These are phyloP conservation scores for Globisporangium uncinulatum DNA, from an alignment of 352 stramenopile species.

Conservation along the genomic window DNA sequence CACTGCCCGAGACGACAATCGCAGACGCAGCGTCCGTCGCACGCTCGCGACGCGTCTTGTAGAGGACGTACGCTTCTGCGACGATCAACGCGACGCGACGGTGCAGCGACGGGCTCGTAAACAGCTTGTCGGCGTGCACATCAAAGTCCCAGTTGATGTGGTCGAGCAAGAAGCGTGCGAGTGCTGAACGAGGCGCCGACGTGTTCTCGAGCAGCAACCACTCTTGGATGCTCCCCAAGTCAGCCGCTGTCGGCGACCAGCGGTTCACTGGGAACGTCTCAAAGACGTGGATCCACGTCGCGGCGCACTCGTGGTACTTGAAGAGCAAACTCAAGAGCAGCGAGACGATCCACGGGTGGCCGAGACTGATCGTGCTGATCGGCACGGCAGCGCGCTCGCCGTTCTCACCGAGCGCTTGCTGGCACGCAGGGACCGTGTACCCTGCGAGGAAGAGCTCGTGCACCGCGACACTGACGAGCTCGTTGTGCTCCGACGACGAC, in stretches of 20 bases:
- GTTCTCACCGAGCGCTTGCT: conserved; percentile 38
- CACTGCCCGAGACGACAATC: conserved; percentile 34
- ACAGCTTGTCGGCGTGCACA: conserved; percentile 48
- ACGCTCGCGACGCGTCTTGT: conserved; percentile 44
- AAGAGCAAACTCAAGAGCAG: conserved; percentile 54
- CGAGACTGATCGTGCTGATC: conserved; percentile 58
- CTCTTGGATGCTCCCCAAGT: conserved; percentile 70
- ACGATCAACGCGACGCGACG: conserved; percentile 76
- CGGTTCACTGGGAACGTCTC: conserved; percentile 85
- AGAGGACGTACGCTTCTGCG: conserved; percentile 64
- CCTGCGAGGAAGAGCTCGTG: conserved; percentile 66
- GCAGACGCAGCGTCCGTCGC: conserved; percentile 30
- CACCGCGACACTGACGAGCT: conserved; percentile 48
- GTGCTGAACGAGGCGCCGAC: conserved; percentile 36
- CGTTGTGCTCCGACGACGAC: conserved; percentile 16
- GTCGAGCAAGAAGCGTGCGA: conserved; percentile 76
- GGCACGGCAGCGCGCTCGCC: conserved; percentile 42
- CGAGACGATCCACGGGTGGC: conserved; percentile 56
- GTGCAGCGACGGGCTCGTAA: conserved; percentile 67
- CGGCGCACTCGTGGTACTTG: conserved; percentile 77
- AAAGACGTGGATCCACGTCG: conserved; percentile 79
- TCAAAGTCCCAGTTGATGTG: conserved; percentile 85
- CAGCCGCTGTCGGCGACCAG: conserved; percentile 57
- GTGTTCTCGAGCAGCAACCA: conserved; percentile 81
- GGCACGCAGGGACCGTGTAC: conserved; percentile 41